Evolutionary conservation across 208 protist genomes (phyloP).

Genomic region (Crithidia fasciculata): DNA sequence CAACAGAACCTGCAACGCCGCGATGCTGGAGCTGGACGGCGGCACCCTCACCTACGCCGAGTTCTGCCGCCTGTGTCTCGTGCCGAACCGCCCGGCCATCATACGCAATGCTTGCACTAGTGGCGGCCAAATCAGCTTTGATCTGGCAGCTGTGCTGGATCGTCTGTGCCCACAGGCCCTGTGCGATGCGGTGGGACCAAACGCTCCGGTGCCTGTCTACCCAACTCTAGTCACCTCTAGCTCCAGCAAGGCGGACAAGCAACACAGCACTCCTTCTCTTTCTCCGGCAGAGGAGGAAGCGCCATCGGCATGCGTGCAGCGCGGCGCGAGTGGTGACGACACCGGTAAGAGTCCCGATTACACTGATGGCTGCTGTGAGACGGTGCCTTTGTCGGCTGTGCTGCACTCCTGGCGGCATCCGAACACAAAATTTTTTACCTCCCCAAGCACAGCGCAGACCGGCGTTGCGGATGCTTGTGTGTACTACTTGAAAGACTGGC

Average conservation of each 20-base stretch:
- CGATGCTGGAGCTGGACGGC: constrained; percentile 71
- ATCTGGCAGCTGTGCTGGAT: constrained; percentile 21
- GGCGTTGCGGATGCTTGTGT: neutral
- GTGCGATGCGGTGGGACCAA: constrained; percentile 29
- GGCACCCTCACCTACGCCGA: constrained; percentile 60
- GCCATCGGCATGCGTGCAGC: no score
- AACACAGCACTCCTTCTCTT: no score
- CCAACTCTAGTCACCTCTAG: neutral
- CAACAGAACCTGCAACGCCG: no score
- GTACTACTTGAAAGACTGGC: constrained; percentile 87
- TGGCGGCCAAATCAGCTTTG: constrained; percentile 22
- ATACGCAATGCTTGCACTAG: constrained; percentile 46
- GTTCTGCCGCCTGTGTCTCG: constrained; percentile 66
- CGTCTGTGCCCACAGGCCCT: constrained; percentile 40
- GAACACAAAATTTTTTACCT: neutral
- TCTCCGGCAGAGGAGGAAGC: no score
- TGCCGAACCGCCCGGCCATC: constrained; percentile 74
- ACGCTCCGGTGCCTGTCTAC: constrained; percentile 62
- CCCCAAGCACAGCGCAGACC: neutral
- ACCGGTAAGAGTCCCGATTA: neutral
- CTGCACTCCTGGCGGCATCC: constrained; percentile 21
- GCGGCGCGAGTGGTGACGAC: neutral
- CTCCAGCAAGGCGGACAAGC: no score
- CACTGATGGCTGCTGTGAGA: constrained; percentile 8
- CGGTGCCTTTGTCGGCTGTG: constrained; percentile 12